These are phyloP conservation scores for Mucor velutinosus DNA, from an alignment of 371 early-diverging fungal genomes.

Conservation along the genomic window DNA sequence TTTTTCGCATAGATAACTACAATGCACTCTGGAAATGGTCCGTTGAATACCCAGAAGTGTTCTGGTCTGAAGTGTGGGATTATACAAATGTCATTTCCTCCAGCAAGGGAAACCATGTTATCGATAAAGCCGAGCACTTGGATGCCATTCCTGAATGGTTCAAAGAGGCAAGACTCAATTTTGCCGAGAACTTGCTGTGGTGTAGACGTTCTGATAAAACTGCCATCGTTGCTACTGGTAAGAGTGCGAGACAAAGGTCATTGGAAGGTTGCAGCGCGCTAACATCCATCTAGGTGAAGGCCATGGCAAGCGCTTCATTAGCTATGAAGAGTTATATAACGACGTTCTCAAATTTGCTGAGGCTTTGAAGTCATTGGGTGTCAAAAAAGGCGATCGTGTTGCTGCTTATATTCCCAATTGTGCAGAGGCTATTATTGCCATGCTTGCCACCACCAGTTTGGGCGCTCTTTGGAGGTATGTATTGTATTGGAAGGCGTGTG, in stretches of 20 bases:
- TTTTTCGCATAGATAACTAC: slow-evolving; percentile 51
- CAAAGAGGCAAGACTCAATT: slow-evolving; percentile 81
- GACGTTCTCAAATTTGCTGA: slow-evolving; percentile 73
- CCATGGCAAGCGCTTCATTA: slow-evolving; percentile 52
- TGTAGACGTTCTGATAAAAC: slow-evolving; percentile 62
- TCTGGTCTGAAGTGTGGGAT: slow-evolving; percentile 92
- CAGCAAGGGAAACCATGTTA: slow-evolving; percentile 41
- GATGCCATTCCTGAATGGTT: slow-evolving; percentile 93
- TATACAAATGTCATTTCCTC: slow-evolving; percentile 73
- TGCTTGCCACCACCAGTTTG: slow-evolving; percentile 92
- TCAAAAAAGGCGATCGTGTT: slow-evolving; percentile 87
- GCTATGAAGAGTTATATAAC: slow-evolving; percentile 78
- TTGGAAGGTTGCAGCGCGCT: background rate
- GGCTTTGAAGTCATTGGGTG: slow-evolving; percentile 73
- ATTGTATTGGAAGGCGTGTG: background rate
- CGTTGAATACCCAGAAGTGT: slow-evolving; percentile 65
- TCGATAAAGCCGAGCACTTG: slow-evolving; percentile 76
- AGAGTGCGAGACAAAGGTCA: background rate
- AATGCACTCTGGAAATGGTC: slow-evolving; percentile 86
- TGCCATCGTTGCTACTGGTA: slow-evolving; percentile 78
- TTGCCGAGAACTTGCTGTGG: slow-evolving; percentile 88
- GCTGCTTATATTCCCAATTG: slow-evolving; percentile 94
- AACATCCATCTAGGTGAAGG: slow-evolving; percentile 41
- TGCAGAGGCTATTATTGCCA: slow-evolving; percentile 81
- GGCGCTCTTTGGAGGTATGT: slow-evolving; percentile 94